Conservation (phyloP, 129 eudicot species). For the Flaveria ramosissima region DNA sequence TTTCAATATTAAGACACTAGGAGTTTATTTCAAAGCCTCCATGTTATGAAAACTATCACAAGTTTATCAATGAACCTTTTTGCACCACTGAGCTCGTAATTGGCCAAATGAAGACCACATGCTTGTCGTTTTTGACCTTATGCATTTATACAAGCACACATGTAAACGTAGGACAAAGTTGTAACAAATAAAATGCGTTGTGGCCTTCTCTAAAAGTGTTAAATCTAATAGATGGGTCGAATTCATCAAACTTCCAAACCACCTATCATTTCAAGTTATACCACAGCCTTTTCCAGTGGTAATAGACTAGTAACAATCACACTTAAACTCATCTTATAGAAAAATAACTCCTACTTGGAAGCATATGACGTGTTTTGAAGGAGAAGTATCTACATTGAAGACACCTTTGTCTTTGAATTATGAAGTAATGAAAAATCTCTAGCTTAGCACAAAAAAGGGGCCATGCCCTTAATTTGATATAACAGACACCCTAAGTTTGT, state of each 20-base stretch:
- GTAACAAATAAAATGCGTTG: background rate
- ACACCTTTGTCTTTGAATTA: background rate
- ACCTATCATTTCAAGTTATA: background rate
- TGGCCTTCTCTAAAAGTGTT: background rate
- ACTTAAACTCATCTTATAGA: background rate
- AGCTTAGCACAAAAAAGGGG: background rate
- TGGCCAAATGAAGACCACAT: background rate
- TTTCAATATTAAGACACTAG: background rate
- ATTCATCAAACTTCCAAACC: background rate
- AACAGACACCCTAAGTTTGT: background rate
- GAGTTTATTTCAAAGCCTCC: background rate
- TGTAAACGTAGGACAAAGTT: background rate
- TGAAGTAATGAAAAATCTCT: background rate
- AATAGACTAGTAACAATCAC: conserved; percentile 7
- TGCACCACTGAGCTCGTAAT: background rate
- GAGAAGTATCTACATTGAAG: background rate
- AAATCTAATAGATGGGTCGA: background rate
- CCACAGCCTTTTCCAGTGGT: background rate
- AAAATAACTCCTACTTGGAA: background rate
- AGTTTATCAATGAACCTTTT: background rate
- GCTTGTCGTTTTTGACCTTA: background rate
- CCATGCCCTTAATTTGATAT: background rate
- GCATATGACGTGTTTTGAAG: background rate
- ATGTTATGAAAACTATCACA: background rate
- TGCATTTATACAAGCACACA: background rate